These are phyloP conservation scores for Calonectria pseudoturangicola DNA, from an alignment of 2,329 filamentous ascomycete genomes.

Conservation along the genomic window DNA sequence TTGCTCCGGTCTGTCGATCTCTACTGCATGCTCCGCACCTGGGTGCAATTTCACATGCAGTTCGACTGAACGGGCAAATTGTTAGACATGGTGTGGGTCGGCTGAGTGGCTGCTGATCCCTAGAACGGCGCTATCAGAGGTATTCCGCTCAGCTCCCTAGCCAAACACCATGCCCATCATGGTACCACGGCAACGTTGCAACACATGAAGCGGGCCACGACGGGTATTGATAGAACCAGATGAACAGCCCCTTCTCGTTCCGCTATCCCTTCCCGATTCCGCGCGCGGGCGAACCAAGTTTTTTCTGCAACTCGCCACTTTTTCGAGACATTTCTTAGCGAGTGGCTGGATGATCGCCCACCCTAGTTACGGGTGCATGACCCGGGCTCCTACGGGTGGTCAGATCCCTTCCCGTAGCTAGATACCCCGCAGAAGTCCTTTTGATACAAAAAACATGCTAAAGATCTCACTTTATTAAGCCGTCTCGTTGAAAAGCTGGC, in stretches of 20 bases:
- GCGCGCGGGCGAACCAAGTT: background rate
- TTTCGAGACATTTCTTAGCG: constrained; percentile 6
- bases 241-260: background rate
- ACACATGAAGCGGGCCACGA: background rate
- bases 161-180: background rate
- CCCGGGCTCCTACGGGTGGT: background rate
- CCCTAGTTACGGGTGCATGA: background rate
- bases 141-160: background rate
- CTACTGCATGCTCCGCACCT: background rate
- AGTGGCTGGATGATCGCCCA: constrained; percentile 13
- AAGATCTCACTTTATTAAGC: background rate
- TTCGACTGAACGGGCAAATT: background rate
- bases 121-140: background rate
- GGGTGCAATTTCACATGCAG: background rate
- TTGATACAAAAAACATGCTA: background rate
- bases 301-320: background rate
- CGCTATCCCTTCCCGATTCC: background rate
- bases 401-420: background rate
- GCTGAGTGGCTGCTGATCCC: background rate
- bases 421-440: background rate
- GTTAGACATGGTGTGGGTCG: background rate
- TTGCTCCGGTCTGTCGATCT: constrained; percentile 10
- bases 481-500: background rate
- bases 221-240: background rate
- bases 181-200: background rate